Conservation (phyloP, 192 early-diverging fungal species). For the Diversispora epigaea region DNA sequence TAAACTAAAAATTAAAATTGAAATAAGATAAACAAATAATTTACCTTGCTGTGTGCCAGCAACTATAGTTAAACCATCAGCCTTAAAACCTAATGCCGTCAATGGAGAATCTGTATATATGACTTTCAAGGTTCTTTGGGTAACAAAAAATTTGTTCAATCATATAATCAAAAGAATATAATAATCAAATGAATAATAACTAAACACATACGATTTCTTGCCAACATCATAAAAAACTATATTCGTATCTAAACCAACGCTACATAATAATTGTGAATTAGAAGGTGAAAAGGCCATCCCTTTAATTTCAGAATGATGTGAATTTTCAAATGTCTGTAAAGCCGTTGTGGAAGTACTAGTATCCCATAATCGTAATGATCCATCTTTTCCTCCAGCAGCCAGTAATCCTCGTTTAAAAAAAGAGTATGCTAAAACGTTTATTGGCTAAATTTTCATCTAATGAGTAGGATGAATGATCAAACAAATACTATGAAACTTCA, state of each 20-base stretch:
- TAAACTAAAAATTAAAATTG: neutral
- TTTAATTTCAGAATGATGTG: constrained; percentile 40
- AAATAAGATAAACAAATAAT: neutral
- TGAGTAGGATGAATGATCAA: no score
- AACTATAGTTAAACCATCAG: constrained; percentile 45
- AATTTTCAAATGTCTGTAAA: constrained; percentile 39
- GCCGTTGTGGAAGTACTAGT: constrained; percentile 36
- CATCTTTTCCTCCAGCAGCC: constrained; percentile 44
- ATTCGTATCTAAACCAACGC: constrained; percentile 41
- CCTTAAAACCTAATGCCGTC: constrained; percentile 43
- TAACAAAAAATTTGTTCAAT: neutral
- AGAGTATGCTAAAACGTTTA: constrained; percentile 41
- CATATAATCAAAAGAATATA: neutral
- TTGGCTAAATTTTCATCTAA: constrained; percentile 4
- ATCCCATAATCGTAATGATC: constrained; percentile 45
- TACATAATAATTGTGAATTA: constrained; percentile 44
- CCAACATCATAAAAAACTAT: constrained; percentile 47
- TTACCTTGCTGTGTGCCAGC: constrained; percentile 42
- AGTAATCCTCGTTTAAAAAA: constrained; percentile 41
- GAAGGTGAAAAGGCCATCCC: constrained; percentile 47
- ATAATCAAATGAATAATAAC: neutral
- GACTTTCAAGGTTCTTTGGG: constrained; percentile 38
- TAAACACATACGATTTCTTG: constrained; percentile 33
- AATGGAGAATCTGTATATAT: constrained; percentile 39
- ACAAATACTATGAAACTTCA: neutral